These are phyloP conservation scores for Parasarocladium wereldwijsianum DNA, from an alignment of 2,329 filamentous ascomycete genomes.

Conservation along the genomic window DNA sequence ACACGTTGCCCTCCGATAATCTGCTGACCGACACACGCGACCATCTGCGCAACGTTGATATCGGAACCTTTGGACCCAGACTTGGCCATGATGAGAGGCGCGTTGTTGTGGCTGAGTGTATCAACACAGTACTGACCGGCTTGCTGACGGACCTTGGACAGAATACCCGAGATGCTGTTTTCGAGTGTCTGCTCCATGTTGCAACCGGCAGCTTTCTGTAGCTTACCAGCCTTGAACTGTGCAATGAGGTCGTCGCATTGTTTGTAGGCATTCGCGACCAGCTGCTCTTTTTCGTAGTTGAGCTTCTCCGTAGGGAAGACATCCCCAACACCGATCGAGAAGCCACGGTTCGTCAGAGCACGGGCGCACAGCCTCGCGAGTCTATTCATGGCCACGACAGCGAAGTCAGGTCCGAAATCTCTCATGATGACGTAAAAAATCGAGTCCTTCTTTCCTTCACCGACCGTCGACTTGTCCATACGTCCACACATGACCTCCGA, in stretches of 20 bases:
- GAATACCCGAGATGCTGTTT: slow-evolving; percentile 76
- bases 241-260: slow-evolving; percentile 74
- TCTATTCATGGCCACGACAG: slow-evolving; percentile 85
- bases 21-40: slow-evolving; percentile 91
- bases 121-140: slow-evolving; percentile 85
- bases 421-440: slow-evolving; percentile 93
- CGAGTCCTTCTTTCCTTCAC: slow-evolving; percentile 92
- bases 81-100: slow-evolving; percentile 90
- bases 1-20: slow-evolving; percentile 93
- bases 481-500: slow-evolving; percentile 94
- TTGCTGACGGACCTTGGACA: slow-evolving; percentile 81
- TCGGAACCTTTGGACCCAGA: slow-evolving; percentile 94
- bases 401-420: slow-evolving; percentile 83
- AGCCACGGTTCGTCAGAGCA: slow-evolving; percentile 78
- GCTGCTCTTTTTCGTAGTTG: slow-evolving; percentile 54
- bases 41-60: slow-evolving; percentile 99
- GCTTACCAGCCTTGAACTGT: slow-evolving; percentile 62
- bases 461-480: slow-evolving; percentile 98
- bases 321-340: slow-evolving; percentile 91
- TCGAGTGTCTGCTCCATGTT: slow-evolving; percentile 87
- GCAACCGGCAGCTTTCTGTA: slow-evolving; percentile 78
- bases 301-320: slow-evolving; percentile 71
- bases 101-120: slow-evolving; percentile 80
- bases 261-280: slow-evolving; percentile 66
- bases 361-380: slow-evolving; percentile 81